phyloP scores from a whole-genome alignment of 2,329 filamentous ascomycete species.

The Orbilia javanica region DNA sequence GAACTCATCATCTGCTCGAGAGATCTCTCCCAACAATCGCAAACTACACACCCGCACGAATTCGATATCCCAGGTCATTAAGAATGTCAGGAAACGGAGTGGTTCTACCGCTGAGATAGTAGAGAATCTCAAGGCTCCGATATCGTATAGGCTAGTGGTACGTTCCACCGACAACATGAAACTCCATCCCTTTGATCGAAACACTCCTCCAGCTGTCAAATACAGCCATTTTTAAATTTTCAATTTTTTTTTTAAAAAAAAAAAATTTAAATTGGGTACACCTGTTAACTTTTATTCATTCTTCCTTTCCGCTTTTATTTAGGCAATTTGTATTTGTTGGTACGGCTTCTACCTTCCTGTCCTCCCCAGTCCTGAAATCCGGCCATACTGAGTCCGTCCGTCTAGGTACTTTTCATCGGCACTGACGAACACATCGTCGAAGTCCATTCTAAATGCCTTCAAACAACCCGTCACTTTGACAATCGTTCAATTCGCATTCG shows the following conservation, averaged over 20 bases:
- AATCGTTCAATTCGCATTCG: constrained; percentile 93
- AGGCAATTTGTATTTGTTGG: constrained; percentile 56
- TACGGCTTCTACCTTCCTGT: constrained; percentile 17
- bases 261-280: neutral
- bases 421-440: constrained; percentile 96
- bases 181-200: constrained; percentile 10
- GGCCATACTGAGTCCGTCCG: constrained; percentile 57
- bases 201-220: neutral
- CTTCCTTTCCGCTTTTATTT: neutral
- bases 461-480: constrained; percentile 93
- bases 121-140: constrained; percentile 57
- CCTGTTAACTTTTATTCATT: constrained; percentile 15
- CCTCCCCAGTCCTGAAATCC: neutral
- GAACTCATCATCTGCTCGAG: constrained; percentile 26
- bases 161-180: constrained; percentile 26
- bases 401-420: constrained; percentile 90
- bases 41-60: constrained; percentile 52
- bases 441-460: constrained; percentile 98
- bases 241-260: too few species aligned
- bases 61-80: constrained; percentile 52
- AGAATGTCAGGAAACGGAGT: constrained; percentile 50
- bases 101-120: constrained; percentile 57
- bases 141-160: constrained; percentile 58
- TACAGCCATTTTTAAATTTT: too few species aligned
- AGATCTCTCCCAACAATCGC: constrained; percentile 41